These are phyloP conservation scores for Elongisporangium prolatum DNA, from an alignment of 352 stramenopile genomes.

Conservation along the genomic window DNA sequence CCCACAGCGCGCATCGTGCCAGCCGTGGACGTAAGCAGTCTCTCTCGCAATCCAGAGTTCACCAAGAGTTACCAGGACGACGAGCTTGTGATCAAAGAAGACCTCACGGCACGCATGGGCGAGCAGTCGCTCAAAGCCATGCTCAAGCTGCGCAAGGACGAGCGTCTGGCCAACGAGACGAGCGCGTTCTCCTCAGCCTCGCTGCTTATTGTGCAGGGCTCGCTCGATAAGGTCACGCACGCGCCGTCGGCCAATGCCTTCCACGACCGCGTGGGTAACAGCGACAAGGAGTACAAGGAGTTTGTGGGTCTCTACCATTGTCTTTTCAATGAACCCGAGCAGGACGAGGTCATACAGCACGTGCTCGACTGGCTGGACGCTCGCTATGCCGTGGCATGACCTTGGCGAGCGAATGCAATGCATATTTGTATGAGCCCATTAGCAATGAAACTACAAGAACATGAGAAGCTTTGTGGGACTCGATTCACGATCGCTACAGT, in stretches of 20 bases:
- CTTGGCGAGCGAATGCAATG: no score
- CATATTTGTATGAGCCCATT: neutral
- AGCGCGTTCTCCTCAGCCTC: conserved; percentile 17
- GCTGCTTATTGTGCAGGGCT: conserved; percentile 40
- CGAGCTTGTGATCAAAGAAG: conserved; percentile 39
- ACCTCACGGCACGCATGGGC: conserved; percentile 38
- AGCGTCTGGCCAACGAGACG: conserved; percentile 7
- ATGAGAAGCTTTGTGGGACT: no score
- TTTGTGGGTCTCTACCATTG: conserved; percentile 28
- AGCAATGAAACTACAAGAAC: no score
- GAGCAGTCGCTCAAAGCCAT: conserved; percentile 38
- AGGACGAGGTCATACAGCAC: conserved; percentile 19
- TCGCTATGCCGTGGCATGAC: no score
- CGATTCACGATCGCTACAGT: no score
- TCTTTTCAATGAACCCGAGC: conserved; percentile 29
- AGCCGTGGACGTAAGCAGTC: no score
- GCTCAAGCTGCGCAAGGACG: conserved; percentile 22
- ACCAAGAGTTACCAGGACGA: conserved; percentile 50
- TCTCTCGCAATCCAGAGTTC: conserved; percentile 32
- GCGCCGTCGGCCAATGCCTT: conserved; percentile 14
- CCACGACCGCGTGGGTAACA: conserved; percentile 16
- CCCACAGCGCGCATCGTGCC: conserved; percentile 38
- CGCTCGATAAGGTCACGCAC: conserved; percentile 27
- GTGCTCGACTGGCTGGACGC: conserved; percentile 9
- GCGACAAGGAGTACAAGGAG: conserved; percentile 28